Evolutionary conservation across 2,329 filamentous ascomycete species (phyloP), one percentile per base, ranked within the genome.

Genomic region (Daldinia sp.): DNA sequence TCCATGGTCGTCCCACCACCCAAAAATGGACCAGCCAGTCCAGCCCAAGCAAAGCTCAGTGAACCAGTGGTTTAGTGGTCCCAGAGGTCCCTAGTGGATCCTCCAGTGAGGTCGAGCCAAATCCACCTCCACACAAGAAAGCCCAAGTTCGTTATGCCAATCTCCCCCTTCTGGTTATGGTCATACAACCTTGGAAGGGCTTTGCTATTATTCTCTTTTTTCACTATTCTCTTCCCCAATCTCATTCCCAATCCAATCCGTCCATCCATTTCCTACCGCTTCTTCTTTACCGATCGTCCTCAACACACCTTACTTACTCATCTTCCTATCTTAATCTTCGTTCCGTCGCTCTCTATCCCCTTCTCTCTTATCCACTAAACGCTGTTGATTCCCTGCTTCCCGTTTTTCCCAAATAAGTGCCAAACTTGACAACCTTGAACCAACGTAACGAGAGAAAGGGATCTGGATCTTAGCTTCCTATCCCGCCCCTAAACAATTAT

Each of bases 291-390:
- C 72, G 71, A 71, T 56, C 53, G 37, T 41, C 53, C 53, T 56
- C 53, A 56, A 56, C 23, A 56, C 23, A n/a, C 15, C 35, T 37
- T 42, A 37, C 53, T 41, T 56, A 39, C 57, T 57, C 44, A 58
- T 60, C 60, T 54, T 42, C 56, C 63, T 65, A 69, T 73, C 73
- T 74, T 76, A 73, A 75, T 77, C 76, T 76, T 76, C 73, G 68
- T 74, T 75, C 74, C 75, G 76, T 78, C 75, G 73, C 73, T 78
- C 76, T 72, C 76, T 78, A 71, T 73, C 74, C 74, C 74, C 66
- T 72, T 74, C 74, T 75, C 74, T 75, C 71, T 72, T 58, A 67
- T 65, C 68, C 67, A 72, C 71, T 68, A 68, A 71, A 53, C 20
- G 60, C 72, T 72, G 72, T 60, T 69, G 61, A 69, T 70, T 68